Evolutionary conservation across 108 stramenopile genomes (phyloP), one percentile per base, ranked within the genome.

Genomic region (Skeletonema potamos): DNA sequence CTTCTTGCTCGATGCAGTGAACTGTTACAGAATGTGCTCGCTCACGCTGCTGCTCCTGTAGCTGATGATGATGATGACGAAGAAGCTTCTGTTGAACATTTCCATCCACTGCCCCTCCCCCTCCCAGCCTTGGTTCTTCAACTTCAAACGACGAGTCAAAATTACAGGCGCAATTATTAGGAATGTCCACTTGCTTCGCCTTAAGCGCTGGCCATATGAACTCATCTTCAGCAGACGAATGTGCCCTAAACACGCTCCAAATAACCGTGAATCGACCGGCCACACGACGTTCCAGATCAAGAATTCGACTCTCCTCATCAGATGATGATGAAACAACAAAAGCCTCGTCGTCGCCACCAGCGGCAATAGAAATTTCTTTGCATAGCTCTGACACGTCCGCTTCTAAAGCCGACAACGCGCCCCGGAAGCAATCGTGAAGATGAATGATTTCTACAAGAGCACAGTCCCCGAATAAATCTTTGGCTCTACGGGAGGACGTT

Each of bases 141-240:
- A 20, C 37, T 27, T 54, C 64, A 39, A 68, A 4, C 22, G 18
- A 59, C 8, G 26, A 61, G 55, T 54, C 56, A 27, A 33, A 62
- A 29, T 41, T 44, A 55, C 64, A 54, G 9, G 28, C 28, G 6
- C 44, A 18, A 18, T 59, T 62, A 26, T 61, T 41, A 5, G 78
- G 78, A 33, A 67, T 44, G 0, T 54, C 71, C 17, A 76, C 79
- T 59, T 85, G 88, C 68, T 95, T 95, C 28, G 63, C 61, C 63
- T 83, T 74, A 60, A 97, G 70, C n/a, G 92, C 92, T 1, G 97
- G 97, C 97, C 97, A 97, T 58, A 97, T 97, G 54, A 95, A 92
- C 68, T 97, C 96, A 77, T 97, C 97, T 69, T 97, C 97, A 12
- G 97, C 97, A 5, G 92, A 86, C n/a, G 89, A 91, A 81, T 97